Evolutionary conservation across 805 yeast genomes (phyloP).

Genomic region (Naumovozyma baii): DNA sequence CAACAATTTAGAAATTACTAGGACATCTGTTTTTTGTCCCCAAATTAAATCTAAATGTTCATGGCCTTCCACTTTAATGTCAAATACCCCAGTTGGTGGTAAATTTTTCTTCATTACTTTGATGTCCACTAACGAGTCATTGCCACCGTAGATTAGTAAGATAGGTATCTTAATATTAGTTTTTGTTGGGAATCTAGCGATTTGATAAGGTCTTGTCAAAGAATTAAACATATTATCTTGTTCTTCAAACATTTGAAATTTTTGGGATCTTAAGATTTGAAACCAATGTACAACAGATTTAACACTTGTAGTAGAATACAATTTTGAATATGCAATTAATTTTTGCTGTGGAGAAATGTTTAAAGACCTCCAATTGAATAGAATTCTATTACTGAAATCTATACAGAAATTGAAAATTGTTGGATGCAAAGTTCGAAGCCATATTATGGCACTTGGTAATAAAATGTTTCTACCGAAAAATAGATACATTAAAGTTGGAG

Average conservation of each 20-base stretch:
- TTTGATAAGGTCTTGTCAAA: conserved; percentile 29
- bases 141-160: conserved; percentile 65
- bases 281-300: conserved; percentile 95
- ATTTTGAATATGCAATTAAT: conserved; percentile 69
- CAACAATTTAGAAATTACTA: conserved; percentile 37
- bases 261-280: conserved; percentile 67
- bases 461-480: conserved; percentile 68
- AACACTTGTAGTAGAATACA: conserved; percentile 86
- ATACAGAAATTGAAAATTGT: conserved; percentile 37
- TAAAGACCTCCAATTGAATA: conserved; percentile 71
- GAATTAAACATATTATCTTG: conserved; percentile 32
- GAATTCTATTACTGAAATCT: conserved; percentile 53
- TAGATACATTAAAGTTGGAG: conserved; percentile 61
- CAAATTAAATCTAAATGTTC: conserved; percentile 89
- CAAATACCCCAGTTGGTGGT: conserved; percentile 42
- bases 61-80: conserved; percentile 53
- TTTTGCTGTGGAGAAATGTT: conserved; percentile 72
- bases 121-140: conserved; percentile 81
- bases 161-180: conserved; percentile 64
- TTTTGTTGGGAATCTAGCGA: conserved; percentile 44
- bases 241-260: conserved; percentile 87
- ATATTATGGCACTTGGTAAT: conserved; percentile 65
- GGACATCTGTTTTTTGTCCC: conserved; percentile 57
- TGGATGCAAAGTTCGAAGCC: conserved; percentile 46
- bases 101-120: conserved; percentile 60